Percentiles rank a stretch among this genome's conserved stretches.
Conservation (phyloP, 805 yeast genomes). For the Millerozyma acaciae region DNA sequence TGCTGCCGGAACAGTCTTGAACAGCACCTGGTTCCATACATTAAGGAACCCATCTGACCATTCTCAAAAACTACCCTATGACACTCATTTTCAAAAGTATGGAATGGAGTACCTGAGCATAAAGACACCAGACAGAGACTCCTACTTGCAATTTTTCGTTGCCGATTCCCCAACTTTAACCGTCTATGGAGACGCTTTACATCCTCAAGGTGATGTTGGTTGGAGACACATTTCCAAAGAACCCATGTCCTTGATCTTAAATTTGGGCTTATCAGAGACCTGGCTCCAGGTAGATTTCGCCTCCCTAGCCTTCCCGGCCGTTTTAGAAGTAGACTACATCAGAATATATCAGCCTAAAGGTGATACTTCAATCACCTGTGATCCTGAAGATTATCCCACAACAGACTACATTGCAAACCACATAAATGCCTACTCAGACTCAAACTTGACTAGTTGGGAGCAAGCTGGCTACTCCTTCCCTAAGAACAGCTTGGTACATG, state of each 20-base stretch:
- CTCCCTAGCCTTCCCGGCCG: slow-evolving; percentile 69
- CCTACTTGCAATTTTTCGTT: slow-evolving; percentile 83
- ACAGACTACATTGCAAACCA: slow-evolving; percentile 74
- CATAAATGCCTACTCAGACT: slow-evolving; percentile 59
- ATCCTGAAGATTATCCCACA: slow-evolving; percentile 83
- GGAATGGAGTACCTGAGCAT: slow-evolving; percentile 74
- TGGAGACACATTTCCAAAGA: slow-evolving; percentile 81
- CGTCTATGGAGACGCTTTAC: slow-evolving; percentile 66
- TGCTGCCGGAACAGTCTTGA: slow-evolving; percentile 76
- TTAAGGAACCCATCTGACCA: no score
- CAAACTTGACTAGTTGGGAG: slow-evolving; percentile 72
- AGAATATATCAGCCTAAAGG: slow-evolving; percentile 82
- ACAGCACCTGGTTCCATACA: slow-evolving; percentile 76
- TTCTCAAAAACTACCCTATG: no score
- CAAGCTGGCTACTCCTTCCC: slow-evolving; percentile 61
- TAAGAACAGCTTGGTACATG: slow-evolving; percentile 27
- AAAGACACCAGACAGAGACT: slow-evolving; percentile 56
- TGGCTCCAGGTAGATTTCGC: slow-evolving; percentile 97
- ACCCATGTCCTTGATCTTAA: slow-evolving; percentile 87
- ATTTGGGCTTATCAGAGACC: slow-evolving; percentile 83
- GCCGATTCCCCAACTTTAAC: slow-evolving; percentile 79
- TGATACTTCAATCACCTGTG: slow-evolving; percentile 66
- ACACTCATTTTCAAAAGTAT: slow-evolving; percentile 68
- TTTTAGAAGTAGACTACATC: slow-evolving; percentile 77
- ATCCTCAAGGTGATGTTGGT: slow-evolving; percentile 88